Evolutionary conservation across 345 rosid genomes (phyloP), one percentile per base, ranked within the genome.

Genomic region (Salix purpurea): DNA sequence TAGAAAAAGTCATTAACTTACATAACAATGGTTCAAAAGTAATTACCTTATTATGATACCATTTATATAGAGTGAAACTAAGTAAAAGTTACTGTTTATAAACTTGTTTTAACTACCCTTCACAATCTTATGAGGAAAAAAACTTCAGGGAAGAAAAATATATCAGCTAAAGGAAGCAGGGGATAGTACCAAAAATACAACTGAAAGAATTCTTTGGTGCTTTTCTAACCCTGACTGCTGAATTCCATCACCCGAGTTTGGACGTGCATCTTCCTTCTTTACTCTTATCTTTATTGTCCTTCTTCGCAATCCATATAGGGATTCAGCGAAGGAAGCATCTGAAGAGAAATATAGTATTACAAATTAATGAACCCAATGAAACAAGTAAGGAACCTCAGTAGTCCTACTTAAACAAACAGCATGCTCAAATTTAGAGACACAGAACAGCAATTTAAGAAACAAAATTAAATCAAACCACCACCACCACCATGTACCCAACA

Each of bases 261-360:
- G 65, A 76, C 64, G 89, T 42, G 64, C 54, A 77, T 78, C 83
- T 81, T 82, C 88, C 85, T 82, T 88, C 78, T 78, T 84, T 74
- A 76, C 79, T 81, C 76, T 88, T 78, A 96, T 85, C 75, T 79
- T 88, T 80, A 81, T 89, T 7, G 94, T 85, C 87, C 95, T 89
- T 84, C 99, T 94, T 83, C 99, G 87, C 85, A 96, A 86, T 58
- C 99, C 99, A 85, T 96, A 96, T 40, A 96, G 87, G 65, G 98
- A 91, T 77, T 94, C 99, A 56, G 99, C 83, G 85, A 96, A 96
- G 16, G 98, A 96, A 83, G 97, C 98, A 88, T 96, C 99, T 96
- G 89, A 66, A 83, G 46, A 73, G 81, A 62, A 81, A 52, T 9
- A 79, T 36, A 56, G 42, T 36, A 18, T 67, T 12, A 19, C 16